Evolutionary conservation across 1,139 yeast species (phyloP).

Genomic region (Zygoascus hellenicus): DNA sequence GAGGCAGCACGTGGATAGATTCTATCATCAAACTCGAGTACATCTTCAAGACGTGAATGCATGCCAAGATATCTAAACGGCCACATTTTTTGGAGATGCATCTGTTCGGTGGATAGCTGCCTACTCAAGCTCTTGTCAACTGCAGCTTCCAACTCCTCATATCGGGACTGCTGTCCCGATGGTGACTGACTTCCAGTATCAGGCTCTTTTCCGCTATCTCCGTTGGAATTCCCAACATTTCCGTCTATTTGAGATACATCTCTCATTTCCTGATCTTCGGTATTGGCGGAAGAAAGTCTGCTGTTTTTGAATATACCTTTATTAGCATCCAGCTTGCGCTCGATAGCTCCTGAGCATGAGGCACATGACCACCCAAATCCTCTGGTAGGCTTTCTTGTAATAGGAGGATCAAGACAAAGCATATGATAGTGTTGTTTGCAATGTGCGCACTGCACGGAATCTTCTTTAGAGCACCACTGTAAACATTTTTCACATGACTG

Average conservation of each 20-base stretch:
- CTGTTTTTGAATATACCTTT: constrained; percentile 19
- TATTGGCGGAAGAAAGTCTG: constrained; percentile 8
- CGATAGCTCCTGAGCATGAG: constrained; percentile 45
- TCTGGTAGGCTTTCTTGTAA: constrained; percentile 70
- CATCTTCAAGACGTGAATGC: constrained; percentile 73
- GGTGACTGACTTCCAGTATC: constrained; percentile 7
- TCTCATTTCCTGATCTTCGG: constrained; percentile 6
- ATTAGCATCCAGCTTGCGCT: constrained; percentile 24
- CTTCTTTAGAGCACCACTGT: constrained; percentile 76
- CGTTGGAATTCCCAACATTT: constrained; percentile 9
- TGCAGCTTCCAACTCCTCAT: constrained; percentile 55
- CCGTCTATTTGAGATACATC: constrained; percentile 8
- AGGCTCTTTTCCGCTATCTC: background rate
- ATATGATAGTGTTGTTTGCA: constrained; percentile 70
- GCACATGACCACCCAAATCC: constrained; percentile 97
- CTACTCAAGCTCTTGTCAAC: constrained; percentile 16
- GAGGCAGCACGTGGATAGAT: constrained; percentile 83
- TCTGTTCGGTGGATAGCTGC: constrained; percentile 34
- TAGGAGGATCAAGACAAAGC: constrained; percentile 82
- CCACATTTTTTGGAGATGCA: constrained; percentile 43
- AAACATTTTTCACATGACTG: constrained; percentile 69
- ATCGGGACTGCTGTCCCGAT: constrained; percentile 40
- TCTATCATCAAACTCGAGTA: constrained; percentile 70
- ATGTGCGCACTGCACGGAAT: constrained; percentile 77
- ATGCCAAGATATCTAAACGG: constrained; percentile 74